Conservation (phyloP, 2,329 filamentous ascomycete genomes). For the Colletotrichum costaricense region DNA sequence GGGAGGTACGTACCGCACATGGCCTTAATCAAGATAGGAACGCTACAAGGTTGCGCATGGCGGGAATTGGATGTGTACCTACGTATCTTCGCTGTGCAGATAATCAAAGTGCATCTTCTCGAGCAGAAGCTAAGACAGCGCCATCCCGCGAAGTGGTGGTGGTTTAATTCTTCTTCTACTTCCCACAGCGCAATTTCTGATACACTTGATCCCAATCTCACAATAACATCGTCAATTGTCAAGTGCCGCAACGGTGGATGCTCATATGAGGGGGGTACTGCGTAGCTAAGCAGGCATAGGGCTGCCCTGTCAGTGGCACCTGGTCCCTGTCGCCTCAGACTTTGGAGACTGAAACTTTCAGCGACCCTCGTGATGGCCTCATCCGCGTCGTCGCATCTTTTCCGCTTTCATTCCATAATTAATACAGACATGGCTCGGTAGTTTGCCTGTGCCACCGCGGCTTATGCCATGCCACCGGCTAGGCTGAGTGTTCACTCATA, state of each 20-base stretch:
- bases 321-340: conserved; percentile 31
- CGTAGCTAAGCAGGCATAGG: conserved; percentile 5
- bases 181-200: conserved; percentile 6
- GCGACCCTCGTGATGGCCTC: conserved; percentile 33
- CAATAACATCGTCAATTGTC: neutral
- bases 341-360: conserved; percentile 31
- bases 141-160: conserved; percentile 9
- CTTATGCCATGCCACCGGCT: conserved; percentile 1
- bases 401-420: conserved; percentile 11
- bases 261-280: neutral
- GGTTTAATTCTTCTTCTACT: neutral
- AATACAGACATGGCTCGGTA: neutral
- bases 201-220: neutral
- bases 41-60: neutral
- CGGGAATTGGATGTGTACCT: neutral
- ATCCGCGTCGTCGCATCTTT: conserved; percentile 29
- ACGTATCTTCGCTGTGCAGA: neutral
- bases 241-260: conserved; percentile 11
- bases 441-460: neutral
- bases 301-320: conserved; percentile 4
- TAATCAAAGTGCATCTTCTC: neutral
- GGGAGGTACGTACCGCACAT: conserved; percentile 12
- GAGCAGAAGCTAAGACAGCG: conserved; percentile 14
- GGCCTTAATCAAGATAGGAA: neutral
- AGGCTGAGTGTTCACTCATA: neutral